Conservation (phyloP, 805 yeast species). For the Monosporozyma unispora region DNA sequence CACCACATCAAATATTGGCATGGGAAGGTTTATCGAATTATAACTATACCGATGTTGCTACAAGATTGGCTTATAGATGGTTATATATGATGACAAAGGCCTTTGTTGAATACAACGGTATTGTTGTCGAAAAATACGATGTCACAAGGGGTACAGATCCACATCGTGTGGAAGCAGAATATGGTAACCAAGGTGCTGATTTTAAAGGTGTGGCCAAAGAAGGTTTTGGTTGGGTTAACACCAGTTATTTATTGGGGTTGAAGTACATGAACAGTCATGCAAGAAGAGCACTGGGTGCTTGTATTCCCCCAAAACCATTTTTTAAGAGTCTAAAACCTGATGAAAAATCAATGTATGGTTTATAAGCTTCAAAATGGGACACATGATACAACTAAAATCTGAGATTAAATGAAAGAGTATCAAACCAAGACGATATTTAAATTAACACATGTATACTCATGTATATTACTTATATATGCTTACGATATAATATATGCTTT, state of each 20-base stretch:
- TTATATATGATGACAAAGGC: slow-evolving; percentile 80
- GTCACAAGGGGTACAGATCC: slow-evolving; percentile 78
- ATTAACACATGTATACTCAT: background rate
- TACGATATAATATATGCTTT: background rate
- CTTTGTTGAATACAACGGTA: slow-evolving; percentile 86
- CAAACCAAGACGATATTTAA: background rate
- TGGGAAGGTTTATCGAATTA: slow-evolving; percentile 81
- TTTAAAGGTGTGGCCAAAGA: slow-evolving; percentile 90
- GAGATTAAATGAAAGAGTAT: background rate
- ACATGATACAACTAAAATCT: background rate
- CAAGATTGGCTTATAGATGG: slow-evolving; percentile 80
- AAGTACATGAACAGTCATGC: slow-evolving; percentile 58
- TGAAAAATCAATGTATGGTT: slow-evolving; percentile 34
- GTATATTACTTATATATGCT: background rate
- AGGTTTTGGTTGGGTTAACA: slow-evolving; percentile 98
- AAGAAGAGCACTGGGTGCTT: slow-evolving; percentile 67
- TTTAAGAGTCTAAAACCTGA: slow-evolving; percentile 38
- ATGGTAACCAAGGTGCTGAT: slow-evolving; percentile 92
- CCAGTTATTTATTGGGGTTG: slow-evolving; percentile 70
- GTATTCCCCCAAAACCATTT: slow-evolving; percentile 62
- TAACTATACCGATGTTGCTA: slow-evolving; percentile 54
- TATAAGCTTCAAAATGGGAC: slow-evolving; percentile 3
- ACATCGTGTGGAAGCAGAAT: slow-evolving; percentile 88
- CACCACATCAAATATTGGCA: slow-evolving; percentile 91
- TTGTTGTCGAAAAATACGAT: slow-evolving; percentile 91